Conservation (phyloP, 139 green algal species). For the Asterochloris sp. region DNA sequence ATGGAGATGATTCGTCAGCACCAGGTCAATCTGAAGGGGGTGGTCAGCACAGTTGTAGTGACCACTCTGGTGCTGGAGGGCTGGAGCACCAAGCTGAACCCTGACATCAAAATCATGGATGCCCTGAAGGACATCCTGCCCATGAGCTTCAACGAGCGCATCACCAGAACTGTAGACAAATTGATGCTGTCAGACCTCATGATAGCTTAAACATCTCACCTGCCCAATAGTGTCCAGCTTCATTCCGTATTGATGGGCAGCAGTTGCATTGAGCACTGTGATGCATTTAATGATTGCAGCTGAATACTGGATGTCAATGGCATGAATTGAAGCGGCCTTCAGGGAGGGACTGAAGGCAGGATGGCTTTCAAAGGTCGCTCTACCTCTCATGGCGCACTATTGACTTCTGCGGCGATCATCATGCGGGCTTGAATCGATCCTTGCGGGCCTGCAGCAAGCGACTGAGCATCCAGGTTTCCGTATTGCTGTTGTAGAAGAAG, state of each 20-base stretch:
- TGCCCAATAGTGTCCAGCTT: no score
- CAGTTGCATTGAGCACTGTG: background rate
- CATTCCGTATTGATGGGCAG: no score
- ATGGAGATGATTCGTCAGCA: slow-evolving; percentile 78
- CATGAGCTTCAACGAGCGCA: slow-evolving; percentile 49
- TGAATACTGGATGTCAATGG: no score
- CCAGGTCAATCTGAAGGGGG: slow-evolving; percentile 50
- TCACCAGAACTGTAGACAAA: slow-evolving; percentile 27
- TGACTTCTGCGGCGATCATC: background rate
- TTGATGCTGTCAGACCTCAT: slow-evolving; percentile 13
- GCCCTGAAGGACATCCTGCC: slow-evolving; percentile 43
- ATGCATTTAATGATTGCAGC: no score
- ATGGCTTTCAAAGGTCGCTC: no score
- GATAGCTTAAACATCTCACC: no score
- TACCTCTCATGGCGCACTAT: no score
- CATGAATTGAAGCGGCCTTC: no score
- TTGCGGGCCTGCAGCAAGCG: no score
- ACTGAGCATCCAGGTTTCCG: background rate
- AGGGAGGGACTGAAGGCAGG: no score
- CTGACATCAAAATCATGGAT: slow-evolving; percentile 85
- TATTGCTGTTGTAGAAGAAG: no score
- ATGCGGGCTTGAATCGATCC: background rate
- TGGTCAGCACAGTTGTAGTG: slow-evolving; percentile 71
- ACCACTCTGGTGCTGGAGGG: slow-evolving; percentile 84
- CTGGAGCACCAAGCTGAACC: slow-evolving; percentile 84